A percentile compares a stretch with the other conserved stretches of the same genome.
Conservation (phyloP, 2,329 filamentous ascomycete genomes). For the Colletotrichum sojae region DNA sequence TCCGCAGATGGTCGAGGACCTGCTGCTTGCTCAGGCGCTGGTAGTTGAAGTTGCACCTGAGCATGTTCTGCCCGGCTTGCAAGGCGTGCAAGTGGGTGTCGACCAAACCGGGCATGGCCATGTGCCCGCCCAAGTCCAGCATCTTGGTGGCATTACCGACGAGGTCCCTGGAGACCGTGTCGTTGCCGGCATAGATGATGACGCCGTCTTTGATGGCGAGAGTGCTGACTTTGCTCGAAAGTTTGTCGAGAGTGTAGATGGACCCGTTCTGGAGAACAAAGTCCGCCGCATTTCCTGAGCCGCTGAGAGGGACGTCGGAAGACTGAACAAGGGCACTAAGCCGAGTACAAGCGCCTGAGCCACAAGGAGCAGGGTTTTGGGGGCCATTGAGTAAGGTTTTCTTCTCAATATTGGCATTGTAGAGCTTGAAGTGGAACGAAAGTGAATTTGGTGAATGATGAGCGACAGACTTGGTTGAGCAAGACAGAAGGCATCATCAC, state of each 20-base stretch:
- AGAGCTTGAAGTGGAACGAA: too few species aligned
- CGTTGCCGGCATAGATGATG: constrained; percentile 43
- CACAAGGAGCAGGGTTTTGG: too few species aligned
- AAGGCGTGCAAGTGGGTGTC: constrained; percentile 48
- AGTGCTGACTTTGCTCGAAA: constrained; percentile 38
- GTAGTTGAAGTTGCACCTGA: constrained; percentile 48
- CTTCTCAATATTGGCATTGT: too few species aligned
- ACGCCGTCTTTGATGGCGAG: constrained; percentile 44
- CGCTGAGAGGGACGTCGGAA: neutral
- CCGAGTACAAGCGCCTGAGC: too few species aligned
- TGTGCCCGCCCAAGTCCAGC: constrained; percentile 46
- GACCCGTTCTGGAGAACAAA: constrained; percentile 46
- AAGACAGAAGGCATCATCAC: too few species aligned
- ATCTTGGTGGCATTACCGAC: constrained; percentile 46
- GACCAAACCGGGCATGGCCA: constrained; percentile 48
- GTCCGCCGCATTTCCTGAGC: constrained; percentile 36
- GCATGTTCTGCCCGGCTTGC: constrained; percentile 44
- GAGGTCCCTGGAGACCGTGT: constrained; percentile 39
- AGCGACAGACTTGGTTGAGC: too few species aligned
- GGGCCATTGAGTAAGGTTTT: too few species aligned
- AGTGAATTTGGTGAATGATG: too few species aligned
- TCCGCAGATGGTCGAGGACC: constrained; percentile 38
- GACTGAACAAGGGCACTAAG: too few species aligned
- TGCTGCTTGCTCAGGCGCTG: constrained; percentile 43
- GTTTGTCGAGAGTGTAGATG: constrained; percentile 45